A percentile compares a stretch with the other conserved stretches of the same genome.
Conservation (phyloP, 257 asterid species). For the Rehmannia glutinosa region DNA sequence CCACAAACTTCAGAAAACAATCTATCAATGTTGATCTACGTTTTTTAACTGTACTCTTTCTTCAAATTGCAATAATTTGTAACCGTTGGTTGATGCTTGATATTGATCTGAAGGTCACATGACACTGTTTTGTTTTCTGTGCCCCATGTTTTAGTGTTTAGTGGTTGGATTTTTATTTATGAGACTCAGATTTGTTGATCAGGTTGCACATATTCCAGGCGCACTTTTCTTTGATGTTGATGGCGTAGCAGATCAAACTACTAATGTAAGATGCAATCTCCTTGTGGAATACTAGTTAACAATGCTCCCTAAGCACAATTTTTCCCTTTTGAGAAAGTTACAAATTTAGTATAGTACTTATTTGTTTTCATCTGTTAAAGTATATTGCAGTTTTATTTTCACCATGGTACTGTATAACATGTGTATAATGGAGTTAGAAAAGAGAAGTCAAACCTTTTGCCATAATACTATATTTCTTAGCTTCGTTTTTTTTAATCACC, state of each 20-base stretch:
- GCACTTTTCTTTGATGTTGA: constrained; percentile 93
- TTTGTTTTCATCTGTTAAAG: background rate
- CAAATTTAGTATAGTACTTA: no score
- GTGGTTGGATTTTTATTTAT: background rate
- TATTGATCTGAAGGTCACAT: constrained; percentile 5
- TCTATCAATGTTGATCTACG: background rate
- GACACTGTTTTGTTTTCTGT: background rate
- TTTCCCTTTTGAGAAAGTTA: background rate
- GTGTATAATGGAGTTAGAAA: background rate
- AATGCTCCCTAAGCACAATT: background rate
- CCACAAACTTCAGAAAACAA: background rate
- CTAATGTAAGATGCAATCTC: constrained; percentile 52
- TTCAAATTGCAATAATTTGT: constrained; percentile 6
- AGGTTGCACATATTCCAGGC: constrained; percentile 99
- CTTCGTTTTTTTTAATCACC: background rate
- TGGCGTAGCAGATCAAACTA: constrained; percentile 73
- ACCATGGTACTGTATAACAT: background rate
- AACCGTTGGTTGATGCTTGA: background rate
- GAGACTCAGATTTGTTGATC: constrained; percentile 18
- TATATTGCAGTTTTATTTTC: background rate
- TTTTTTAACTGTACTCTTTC: no score
- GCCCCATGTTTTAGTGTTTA: background rate
- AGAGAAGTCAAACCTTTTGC: background rate
- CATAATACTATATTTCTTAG: background rate
- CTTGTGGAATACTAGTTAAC: constrained; percentile 1